phyloP scores from a whole-genome alignment of 768 basidiomycete species.

The Russula earlei region DNA sequence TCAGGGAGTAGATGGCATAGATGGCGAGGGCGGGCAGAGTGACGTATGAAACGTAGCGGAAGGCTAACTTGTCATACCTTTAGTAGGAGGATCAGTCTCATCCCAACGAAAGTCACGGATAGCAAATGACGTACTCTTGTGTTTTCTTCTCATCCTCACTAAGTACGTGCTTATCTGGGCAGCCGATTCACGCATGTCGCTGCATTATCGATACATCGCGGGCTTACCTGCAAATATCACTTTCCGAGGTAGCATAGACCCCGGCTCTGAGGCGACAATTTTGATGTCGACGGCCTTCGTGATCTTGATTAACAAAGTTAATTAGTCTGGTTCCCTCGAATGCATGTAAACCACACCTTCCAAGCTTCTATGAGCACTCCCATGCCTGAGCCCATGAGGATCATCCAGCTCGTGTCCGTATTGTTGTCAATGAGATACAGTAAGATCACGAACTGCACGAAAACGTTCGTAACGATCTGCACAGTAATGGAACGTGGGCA shows the following conservation, averaged over 20 bases:
- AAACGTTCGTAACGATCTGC: constrained; percentile 82
- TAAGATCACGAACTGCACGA: constrained; percentile 84
- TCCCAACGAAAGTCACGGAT: neutral
- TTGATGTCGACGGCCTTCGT: constrained; percentile 87
- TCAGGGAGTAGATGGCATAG: constrained; percentile 71
- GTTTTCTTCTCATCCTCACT: constrained; percentile 96
- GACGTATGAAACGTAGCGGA: constrained; percentile 88
- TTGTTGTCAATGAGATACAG: constrained; percentile 94
- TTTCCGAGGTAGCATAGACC: constrained; percentile 66
- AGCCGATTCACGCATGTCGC: constrained; percentile 4
- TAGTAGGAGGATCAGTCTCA: neutral
- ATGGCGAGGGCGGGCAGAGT: constrained; percentile 71
- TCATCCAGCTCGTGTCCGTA: constrained; percentile 97
- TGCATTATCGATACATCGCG: constrained; percentile 13
- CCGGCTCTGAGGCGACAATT: constrained; percentile 49
- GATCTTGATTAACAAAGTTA: constrained; percentile 37
- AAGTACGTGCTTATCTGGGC: constrained; percentile 85
- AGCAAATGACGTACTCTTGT: constrained; percentile 65
- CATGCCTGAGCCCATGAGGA: constrained; percentile 77
- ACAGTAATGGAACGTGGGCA: constrained; percentile 5
- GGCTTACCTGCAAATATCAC: constrained; percentile 69
- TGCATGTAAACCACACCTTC: constrained; percentile 49
- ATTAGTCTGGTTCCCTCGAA: neutral
- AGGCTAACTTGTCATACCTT: constrained; percentile 87
- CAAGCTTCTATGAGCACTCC: constrained; percentile 85